Base-by-base conservation (phyloP, 495 filamentous ascomycete species). In the Hypoxylon lienhwacheense region DNA sequence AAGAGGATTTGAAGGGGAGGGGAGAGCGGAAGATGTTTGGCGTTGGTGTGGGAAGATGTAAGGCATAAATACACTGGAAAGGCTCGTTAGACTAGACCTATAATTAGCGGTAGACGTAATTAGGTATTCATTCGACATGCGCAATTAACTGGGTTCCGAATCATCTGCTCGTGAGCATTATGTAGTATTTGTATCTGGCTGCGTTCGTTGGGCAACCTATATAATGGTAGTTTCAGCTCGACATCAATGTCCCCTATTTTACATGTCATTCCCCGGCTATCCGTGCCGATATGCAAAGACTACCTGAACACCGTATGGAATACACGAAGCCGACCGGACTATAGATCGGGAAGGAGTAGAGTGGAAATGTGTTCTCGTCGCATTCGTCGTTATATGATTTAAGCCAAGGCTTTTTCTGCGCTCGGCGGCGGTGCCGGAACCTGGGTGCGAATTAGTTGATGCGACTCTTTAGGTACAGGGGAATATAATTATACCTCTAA, bases 401-500 rank as follows among this genome's bases (percentile, higher is more conserved):
- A 75, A 20, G 69, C 72, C n/a, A 74, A 55, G 2, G 66, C 54
- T 59, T 66, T 63, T 29, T 73, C 73, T 41, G 52, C 12, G 8
- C 49, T 44, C 0, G 71, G 68, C 19, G 73, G 73, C 41, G 73
- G 70, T 57, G 61, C 55, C 8, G 74, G 73, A 16, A 66, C 53
- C 73, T 75, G 21, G 8, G 19, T 17, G 12, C 10, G 3, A 25
- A 28, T 61, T 36, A 61, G 48, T 14, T 22, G 10, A 0, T 17
- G 24, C 5, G 8, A 11, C 7, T 5, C 6, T n/a, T 19, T 31
- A n/a, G 3, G 1, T n/a, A 11, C 10, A 14, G 39, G 11, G 7
- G 21, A 24, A 10, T 19, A 12, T 10, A 42, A 19, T 68, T 75
- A 42, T 60, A 88, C 84, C 72, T 96, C 91, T 64, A 96, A 76